phyloP scores from a whole-genome alignment of 2,329 filamentous ascomycete genomes.

The Lasiodiplodia hormozganensis region DNA sequence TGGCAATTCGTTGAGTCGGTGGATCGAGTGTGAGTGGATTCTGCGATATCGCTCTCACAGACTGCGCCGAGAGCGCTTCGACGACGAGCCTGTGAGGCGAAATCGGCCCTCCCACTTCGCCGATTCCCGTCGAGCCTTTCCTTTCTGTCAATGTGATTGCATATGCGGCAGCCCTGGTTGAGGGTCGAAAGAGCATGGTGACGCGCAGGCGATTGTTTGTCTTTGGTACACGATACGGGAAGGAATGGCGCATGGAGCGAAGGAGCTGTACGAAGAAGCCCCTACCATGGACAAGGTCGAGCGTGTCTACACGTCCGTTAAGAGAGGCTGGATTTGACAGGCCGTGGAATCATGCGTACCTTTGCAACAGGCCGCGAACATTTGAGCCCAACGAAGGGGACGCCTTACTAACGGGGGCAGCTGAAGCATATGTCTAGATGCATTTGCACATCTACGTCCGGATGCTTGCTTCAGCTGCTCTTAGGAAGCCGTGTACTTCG shows the following conservation, averaged over 20 bases:
- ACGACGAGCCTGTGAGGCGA: neutral
- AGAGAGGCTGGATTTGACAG: neutral
- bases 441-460: neutral
- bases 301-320: neutral
- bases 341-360: neutral
- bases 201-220: neutral
- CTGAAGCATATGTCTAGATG: no score
- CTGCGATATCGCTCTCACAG: constrained; percentile 16
- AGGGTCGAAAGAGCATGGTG: neutral
- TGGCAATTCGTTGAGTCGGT: neutral
- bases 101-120: neutral
- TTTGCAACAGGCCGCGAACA: no score
- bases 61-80: neutral
- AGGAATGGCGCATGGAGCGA: neutral
- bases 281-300: neutral
- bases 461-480: neutral
- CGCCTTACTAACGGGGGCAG: no score
- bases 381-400: no score
- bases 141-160: neutral
- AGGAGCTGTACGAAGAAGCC: neutral
- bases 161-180: neutral
- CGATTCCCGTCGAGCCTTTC: neutral
- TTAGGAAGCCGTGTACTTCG: neutral
- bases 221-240: neutral
- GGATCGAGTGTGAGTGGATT: neutral